Evolutionary conservation across 345 rosid genomes (phyloP).

Genomic region (Gossypium australe): DNA sequence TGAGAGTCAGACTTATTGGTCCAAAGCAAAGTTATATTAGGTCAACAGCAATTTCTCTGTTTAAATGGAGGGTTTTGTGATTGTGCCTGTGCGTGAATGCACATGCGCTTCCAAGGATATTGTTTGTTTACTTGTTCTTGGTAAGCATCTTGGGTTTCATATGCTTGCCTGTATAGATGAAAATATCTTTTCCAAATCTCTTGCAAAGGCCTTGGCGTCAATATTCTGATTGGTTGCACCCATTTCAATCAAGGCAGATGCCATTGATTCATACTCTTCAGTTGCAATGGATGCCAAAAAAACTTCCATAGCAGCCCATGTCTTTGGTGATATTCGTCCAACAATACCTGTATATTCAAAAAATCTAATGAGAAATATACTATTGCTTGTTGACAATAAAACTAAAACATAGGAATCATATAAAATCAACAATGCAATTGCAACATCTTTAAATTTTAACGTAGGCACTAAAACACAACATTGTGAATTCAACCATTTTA

Average conservation of each 20-base stretch:
- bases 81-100: not conserved
- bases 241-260: slow-evolving; percentile 91
- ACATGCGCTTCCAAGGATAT: not conserved
- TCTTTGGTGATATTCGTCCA: slow-evolving; percentile 95
- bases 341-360: slow-evolving; percentile 64
- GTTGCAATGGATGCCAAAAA: slow-evolving; percentile 77
- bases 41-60: slow-evolving; percentile 3
- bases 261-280: slow-evolving; percentile 87
- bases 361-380: slow-evolving; percentile 7
- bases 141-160: not conserved
- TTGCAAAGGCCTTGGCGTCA: slow-evolving; percentile 74
- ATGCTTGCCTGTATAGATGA: slow-evolving; percentile 70
- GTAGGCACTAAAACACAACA: not conserved
- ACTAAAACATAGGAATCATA: not conserved
- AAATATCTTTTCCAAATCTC: slow-evolving; percentile 86
- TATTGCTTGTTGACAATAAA: not conserved
- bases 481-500: not conserved
- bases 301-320: slow-evolving; percentile 93
- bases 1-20: not conserved
- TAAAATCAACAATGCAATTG: not conserved
- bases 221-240: slow-evolving; percentile 91
- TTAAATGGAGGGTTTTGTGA: slow-evolving; percentile 1
- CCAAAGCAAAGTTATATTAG: not conserved
- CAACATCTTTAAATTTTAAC: not conserved
- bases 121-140: not conserved